Percentiles rank a stretch among this genome's conserved stretches.
Evolutionary conservation across 495 filamentous ascomycete genomes (phyloP).

Genomic region (Talaromyces nanjingensis): DNA sequence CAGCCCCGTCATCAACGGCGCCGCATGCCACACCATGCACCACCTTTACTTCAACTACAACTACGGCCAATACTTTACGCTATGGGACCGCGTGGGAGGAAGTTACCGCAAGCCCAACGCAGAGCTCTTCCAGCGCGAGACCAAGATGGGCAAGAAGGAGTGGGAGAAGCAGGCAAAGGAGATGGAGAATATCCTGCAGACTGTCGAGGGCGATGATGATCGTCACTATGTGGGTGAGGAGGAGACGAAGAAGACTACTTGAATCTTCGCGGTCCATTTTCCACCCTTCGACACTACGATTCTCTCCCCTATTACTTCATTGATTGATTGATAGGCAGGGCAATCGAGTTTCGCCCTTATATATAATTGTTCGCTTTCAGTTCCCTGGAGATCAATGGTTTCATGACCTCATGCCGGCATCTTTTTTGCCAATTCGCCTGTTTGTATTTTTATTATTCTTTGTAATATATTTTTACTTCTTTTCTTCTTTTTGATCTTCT

Average conservation of each 20-base stretch:
- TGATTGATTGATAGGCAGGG: not conserved
- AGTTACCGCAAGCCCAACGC: conserved; percentile 85
- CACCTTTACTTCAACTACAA: conserved; percentile 99
- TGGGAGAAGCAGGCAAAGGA: conserved; percentile 77
- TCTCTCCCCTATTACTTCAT: not conserved
- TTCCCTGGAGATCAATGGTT: not conserved
- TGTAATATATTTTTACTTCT: not conserved
- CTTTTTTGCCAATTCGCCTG: not conserved
- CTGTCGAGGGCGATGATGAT: conserved; percentile 86
- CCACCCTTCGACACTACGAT: not conserved
- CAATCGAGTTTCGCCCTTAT: too few species aligned
- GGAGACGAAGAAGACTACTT: conserved; percentile 33
- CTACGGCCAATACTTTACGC: conserved; percentile 92
- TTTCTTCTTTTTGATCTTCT: not conserved
- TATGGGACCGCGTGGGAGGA: conserved; percentile 87
- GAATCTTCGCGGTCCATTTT: not conserved
- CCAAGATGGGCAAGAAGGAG: conserved; percentile 76
- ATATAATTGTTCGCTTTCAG: not conserved
- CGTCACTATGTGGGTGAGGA: conserved; percentile 53
- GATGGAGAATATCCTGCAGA: conserved; percentile 78
- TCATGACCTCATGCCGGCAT: not conserved
- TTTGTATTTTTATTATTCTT: not conserved
- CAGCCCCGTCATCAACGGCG: conserved; percentile 83
- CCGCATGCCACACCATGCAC: conserved; percentile 94
- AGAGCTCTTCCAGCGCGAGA: conserved; percentile 79